These are phyloP conservation scores for Pigoraptor vietnamica DNA, from an alignment of 78 protist genomes.

Conservation along the genomic window DNA sequence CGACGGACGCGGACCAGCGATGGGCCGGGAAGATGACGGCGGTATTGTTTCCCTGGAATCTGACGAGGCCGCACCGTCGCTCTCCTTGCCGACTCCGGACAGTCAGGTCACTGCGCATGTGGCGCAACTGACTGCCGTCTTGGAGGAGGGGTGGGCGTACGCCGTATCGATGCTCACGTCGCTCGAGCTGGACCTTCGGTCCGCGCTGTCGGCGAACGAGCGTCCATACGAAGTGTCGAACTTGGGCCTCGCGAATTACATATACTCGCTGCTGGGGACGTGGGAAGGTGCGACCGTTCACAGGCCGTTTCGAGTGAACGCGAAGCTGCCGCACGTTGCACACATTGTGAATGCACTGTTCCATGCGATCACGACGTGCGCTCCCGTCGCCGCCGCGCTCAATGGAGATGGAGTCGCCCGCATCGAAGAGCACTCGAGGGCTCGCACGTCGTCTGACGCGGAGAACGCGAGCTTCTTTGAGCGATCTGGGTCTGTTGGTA, in stretches of 20 bases:
- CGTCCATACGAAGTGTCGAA: too few species aligned
- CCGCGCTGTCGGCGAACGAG: not conserved
- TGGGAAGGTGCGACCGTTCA: not conserved
- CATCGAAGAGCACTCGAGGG: too few species aligned
- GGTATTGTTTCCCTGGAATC: too few species aligned
- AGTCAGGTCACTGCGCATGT: not conserved
- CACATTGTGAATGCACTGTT: not conserved
- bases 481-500: not conserved
- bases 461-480: not conserved
- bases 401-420: too few species aligned
- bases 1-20: too few species aligned
- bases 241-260: not conserved
- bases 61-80: too few species aligned
- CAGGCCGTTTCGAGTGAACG: not conserved
- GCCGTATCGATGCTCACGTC: not conserved
- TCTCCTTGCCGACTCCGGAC: not conserved
- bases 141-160: not conserved
- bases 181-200: not conserved
- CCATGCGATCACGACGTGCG: not conserved
- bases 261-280: not conserved
- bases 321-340: not conserved
- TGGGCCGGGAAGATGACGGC: too few species aligned
- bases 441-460: not conserved
- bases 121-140: too few species aligned
- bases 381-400: not conserved